These are phyloP conservation scores for Myriangium duriaei DNA, from an alignment of 2,329 filamentous ascomycete species.

Conservation along the genomic window DNA sequence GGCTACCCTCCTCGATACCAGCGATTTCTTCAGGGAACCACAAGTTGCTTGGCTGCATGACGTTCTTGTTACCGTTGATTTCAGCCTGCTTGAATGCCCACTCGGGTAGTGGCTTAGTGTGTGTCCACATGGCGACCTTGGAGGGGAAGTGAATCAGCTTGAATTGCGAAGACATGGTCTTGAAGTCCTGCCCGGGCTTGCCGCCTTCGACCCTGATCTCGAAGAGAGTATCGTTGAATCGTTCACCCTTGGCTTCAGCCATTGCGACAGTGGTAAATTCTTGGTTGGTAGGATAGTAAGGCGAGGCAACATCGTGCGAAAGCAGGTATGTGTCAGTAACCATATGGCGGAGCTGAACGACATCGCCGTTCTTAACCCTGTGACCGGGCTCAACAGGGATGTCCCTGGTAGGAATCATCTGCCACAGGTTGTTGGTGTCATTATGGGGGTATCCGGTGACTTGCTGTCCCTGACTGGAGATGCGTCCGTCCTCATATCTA, in stretches of 20 bases:
- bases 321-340: slow-evolving; percentile 76
- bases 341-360: slow-evolving; percentile 75
- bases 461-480: slow-evolving; percentile 93
- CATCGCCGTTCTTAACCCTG: slow-evolving; percentile 67
- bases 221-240: slow-evolving; percentile 82
- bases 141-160: slow-evolving; percentile 90
- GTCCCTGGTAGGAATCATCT: slow-evolving; percentile 60
- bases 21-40: slow-evolving; percentile 90
- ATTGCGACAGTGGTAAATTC: slow-evolving; percentile 78
- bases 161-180: slow-evolving; percentile 83
- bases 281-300: slow-evolving; percentile 93
- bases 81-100: slow-evolving; percentile 97
- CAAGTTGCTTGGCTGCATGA: slow-evolving; percentile 76
- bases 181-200: slow-evolving; percentile 72
- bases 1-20: slow-evolving; percentile 58
- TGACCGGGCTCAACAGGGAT: slow-evolving; percentile 44
- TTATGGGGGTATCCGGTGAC: slow-evolving; percentile 97
- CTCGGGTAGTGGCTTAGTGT: slow-evolving; percentile 85
- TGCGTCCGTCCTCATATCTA: slow-evolving; percentile 90
- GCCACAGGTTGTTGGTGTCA: slow-evolving; percentile 98
- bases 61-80: slow-evolving; percentile 98
- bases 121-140: slow-evolving; percentile 99
- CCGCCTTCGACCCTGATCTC: slow-evolving; percentile 82
- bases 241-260: slow-evolving; percentile 59
- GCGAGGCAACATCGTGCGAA: slow-evolving; percentile 93